Evolutionary conservation across 2,329 filamentous ascomycete species (phyloP).

Genomic region (Colletotrichum liriopes): DNA sequence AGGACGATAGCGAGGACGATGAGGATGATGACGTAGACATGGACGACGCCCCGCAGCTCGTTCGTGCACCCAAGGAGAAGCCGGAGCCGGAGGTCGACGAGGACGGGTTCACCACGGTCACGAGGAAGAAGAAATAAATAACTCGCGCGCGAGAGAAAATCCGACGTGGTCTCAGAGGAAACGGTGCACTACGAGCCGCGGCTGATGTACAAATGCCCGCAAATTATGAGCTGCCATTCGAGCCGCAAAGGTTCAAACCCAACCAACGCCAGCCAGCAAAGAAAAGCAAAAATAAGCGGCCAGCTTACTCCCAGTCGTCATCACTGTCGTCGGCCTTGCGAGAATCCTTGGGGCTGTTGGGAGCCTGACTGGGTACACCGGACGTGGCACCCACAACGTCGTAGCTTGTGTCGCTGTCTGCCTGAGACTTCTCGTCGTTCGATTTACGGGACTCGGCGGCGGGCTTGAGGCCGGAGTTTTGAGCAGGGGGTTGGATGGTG

Average conservation of each 20-base stretch:
- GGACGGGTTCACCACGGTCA: slow-evolving; percentile 85
- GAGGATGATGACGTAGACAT: slow-evolving; percentile 75
- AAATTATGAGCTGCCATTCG: slow-evolving; percentile 66
- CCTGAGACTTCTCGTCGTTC: slow-evolving; percentile 90
- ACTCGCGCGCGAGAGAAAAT: background rate
- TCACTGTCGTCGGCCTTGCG: slow-evolving; percentile 69
- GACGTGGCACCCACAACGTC: slow-evolving; percentile 89
- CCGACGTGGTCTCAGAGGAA: slow-evolving; percentile 30
- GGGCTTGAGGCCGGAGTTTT: slow-evolving; percentile 68
- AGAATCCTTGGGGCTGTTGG: slow-evolving; percentile 74
- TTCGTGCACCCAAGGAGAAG: slow-evolving; percentile 73
- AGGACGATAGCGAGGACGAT: slow-evolving; percentile 72
- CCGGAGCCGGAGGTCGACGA: slow-evolving; percentile 81
- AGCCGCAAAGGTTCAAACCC: slow-evolving; percentile 43
- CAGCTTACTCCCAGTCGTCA: slow-evolving; percentile 80
- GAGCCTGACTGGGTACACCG: slow-evolving; percentile 83
- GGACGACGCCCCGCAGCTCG: slow-evolving; percentile 77
- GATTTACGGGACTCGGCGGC: slow-evolving; percentile 78
- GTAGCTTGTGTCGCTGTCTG: slow-evolving; percentile 96
- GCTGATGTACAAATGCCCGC: slow-evolving; percentile 84
- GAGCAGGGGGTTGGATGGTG: slow-evolving; percentile 70
- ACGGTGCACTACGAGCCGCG: slow-evolving; percentile 50
- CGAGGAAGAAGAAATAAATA: slow-evolving; percentile 75
- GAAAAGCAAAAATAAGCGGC: slow-evolving; percentile 17
- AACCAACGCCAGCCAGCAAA: slow-evolving; percentile 42